These are phyloP conservation scores for Leptodontidium sp. DNA, from an alignment of 2,329 filamentous ascomycete species.

Conservation along the genomic window DNA sequence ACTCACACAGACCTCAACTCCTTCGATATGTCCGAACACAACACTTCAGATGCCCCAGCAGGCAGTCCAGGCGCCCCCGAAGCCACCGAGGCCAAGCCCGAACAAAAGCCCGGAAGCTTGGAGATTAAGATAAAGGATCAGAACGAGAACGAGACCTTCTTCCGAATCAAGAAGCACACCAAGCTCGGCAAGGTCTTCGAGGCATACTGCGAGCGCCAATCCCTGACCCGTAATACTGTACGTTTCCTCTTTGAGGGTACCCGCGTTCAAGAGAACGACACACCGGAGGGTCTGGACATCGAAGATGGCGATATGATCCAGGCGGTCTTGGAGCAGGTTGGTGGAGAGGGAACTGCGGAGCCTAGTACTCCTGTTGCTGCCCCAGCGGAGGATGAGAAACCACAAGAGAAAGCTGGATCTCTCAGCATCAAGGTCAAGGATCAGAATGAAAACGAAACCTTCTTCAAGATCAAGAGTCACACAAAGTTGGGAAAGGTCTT, in stretches of 20 bases:
- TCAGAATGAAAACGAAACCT: not conserved
- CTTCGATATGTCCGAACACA: slow-evolving; percentile 1
- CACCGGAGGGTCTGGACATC: slow-evolving; percentile 32
- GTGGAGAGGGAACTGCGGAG: slow-evolving; percentile 19
- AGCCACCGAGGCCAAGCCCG: not conserved
- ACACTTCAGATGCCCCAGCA: not conserved
- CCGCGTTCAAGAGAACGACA: slow-evolving; percentile 32
- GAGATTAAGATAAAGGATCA: slow-evolving; percentile 34
- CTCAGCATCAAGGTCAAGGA: not conserved
- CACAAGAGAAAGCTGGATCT: not conserved
- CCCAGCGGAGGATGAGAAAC: not conserved
- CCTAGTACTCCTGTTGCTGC: not conserved
- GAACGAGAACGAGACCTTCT: slow-evolving; percentile 26
- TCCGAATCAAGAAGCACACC: slow-evolving; percentile 33
- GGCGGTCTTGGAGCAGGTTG: slow-evolving; percentile 31
- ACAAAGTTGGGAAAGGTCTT: slow-evolving; percentile 1
- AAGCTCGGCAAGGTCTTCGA: slow-evolving; percentile 33
- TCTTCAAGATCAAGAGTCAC: slow-evolving; percentile 3
- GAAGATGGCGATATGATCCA: slow-evolving; percentile 35
- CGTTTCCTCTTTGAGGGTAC: slow-evolving; percentile 35
- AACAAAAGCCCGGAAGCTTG: slow-evolving; percentile 6
- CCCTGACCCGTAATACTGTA: slow-evolving; percentile 17
- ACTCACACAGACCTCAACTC: too few species aligned
- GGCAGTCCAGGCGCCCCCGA: not conserved
- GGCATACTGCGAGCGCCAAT: slow-evolving; percentile 26